Conservation (phyloP, 768 basidiomycete species). For the Crassisporium funariophilum region DNA sequence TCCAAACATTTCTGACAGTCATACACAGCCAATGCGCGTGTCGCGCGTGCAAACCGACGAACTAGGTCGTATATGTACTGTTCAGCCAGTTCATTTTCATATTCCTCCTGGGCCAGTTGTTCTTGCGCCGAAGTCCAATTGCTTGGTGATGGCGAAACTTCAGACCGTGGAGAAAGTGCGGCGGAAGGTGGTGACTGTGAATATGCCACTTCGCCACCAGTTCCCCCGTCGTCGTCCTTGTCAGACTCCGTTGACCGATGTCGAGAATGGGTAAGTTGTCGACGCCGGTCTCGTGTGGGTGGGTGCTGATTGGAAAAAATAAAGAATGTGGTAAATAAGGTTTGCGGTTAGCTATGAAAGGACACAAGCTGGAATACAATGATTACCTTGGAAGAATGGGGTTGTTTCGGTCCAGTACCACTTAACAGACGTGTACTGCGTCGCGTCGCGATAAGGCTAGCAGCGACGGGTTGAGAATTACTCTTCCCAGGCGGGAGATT, state of each 20-base stretch:
- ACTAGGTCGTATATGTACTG: slow-evolving; percentile 81
- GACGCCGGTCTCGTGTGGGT: slow-evolving; percentile 57
- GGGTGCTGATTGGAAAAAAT: slow-evolving; percentile 19
- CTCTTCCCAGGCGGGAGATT: slow-evolving; percentile 52
- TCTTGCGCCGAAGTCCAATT: slow-evolving; percentile 69
- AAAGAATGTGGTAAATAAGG: slow-evolving; percentile 12
- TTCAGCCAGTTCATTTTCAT: slow-evolving; percentile 75
- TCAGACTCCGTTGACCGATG: slow-evolving; percentile 72
- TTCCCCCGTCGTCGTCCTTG: slow-evolving; percentile 61
- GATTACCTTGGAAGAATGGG: slow-evolving; percentile 56
- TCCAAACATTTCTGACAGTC: slow-evolving; percentile 74
- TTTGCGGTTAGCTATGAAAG: background rate
- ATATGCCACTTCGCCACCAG: slow-evolving; percentile 50
- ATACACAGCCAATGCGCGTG: slow-evolving; percentile 73
- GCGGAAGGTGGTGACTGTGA: slow-evolving; percentile 65
- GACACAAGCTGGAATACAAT: slow-evolving; percentile 6
- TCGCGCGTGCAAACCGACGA: slow-evolving; percentile 79
- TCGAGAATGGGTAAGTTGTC: slow-evolving; percentile 53
- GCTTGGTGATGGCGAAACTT: slow-evolving; percentile 63
- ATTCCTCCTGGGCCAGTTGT: slow-evolving; percentile 69
- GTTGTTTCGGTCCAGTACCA: slow-evolving; percentile 52
- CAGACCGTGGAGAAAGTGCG: slow-evolving; percentile 63
- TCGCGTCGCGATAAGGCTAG: slow-evolving; percentile 52
- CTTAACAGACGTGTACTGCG: slow-evolving; percentile 75
- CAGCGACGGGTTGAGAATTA: slow-evolving; percentile 44